Evolutionary conservation across 2,329 filamentous ascomycete species (phyloP).

Genomic region (Ophiostoma montium): DNA sequence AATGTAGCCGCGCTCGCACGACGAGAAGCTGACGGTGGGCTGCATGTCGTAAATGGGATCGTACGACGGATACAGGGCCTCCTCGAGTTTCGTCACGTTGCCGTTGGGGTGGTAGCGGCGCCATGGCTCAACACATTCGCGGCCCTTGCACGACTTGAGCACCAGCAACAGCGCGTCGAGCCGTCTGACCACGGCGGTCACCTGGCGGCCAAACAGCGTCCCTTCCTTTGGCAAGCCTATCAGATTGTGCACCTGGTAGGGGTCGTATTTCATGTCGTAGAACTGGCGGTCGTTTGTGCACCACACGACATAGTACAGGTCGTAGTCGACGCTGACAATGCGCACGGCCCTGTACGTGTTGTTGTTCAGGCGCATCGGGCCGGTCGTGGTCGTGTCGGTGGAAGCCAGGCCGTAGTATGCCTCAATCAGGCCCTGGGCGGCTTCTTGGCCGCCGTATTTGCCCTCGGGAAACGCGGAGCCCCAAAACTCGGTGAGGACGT

Average conservation of each 20-base stretch:
- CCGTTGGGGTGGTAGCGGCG: slow-evolving; percentile 36
- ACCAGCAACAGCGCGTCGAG: slow-evolving; percentile 45
- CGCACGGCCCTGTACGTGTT: slow-evolving; percentile 49
- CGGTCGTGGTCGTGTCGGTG: not conserved
- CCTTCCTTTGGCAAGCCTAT: slow-evolving; percentile 5
- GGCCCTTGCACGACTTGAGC: slow-evolving; percentile 43
- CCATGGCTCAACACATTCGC: slow-evolving; percentile 41
- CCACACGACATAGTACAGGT: slow-evolving; percentile 52
- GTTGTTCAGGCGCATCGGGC: slow-evolving; percentile 14
- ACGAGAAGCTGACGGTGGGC: slow-evolving; percentile 34
- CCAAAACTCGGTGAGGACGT: slow-evolving; percentile 44
- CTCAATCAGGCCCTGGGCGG: slow-evolving; percentile 4
- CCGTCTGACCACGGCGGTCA: slow-evolving; percentile 27
- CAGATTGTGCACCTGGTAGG: slow-evolving; percentile 35
- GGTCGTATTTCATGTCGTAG: slow-evolving; percentile 37
- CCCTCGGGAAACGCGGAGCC: slow-evolving; percentile 27
- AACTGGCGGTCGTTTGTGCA: slow-evolving; percentile 53
- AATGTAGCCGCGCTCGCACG: slow-evolving; percentile 42
- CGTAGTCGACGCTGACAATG: slow-evolving; percentile 37
- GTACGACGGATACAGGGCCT: slow-evolving; percentile 33
- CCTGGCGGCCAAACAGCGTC: slow-evolving; percentile 19
- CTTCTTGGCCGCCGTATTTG: slow-evolving; percentile 11
- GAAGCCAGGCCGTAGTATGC: not conserved
- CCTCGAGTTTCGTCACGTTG: slow-evolving; percentile 32
- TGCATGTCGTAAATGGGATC: slow-evolving; percentile 38